Evolutionary conservation across 2,329 filamentous ascomycete species (phyloP), one percentile per base, ranked within the genome.

Genomic region (Paecilomyces sp.): DNA sequence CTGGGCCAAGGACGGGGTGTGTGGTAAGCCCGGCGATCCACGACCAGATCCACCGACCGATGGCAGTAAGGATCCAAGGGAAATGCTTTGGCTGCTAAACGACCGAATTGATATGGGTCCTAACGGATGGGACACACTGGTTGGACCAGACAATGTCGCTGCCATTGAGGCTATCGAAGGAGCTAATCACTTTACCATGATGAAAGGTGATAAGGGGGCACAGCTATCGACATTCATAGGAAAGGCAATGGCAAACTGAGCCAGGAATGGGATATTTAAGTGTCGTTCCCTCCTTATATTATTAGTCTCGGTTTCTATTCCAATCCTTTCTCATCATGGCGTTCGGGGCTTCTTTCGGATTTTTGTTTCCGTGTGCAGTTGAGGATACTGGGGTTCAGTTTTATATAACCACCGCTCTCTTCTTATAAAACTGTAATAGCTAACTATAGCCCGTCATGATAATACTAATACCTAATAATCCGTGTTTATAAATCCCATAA

Each of bases 1-100:
- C 60, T 81, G 78, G 77, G 80, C 80, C 1, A 75, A 74, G 56
- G 77, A 81, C 54, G 79, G 79, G 51, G 77, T 81, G 1, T 81
- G 77, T 60, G 71, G 71, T 57, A 74, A 76, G 61, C 72, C 75
- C 1, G 71, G 67, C 30, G 76, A 76, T 63, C 74, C 75, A 25
- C 67, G 71, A 51, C 76, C 76, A 18, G 74, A 71, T 25, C 74
- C 74, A 25, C 69, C 73, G 3, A 69, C 72, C 12, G 73, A 77
- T 55, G 72, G 70, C 11, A 70, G 66, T 50, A 68, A 74, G 15
- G 79, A 81, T 58, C 76, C 78, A 1, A 72, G 76, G 54, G 78
- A 77, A 61, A 80, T 82, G 79, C 72, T 75, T 55, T 82, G 78
- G 75, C 64, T 82, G 57, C 67, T 80, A 54, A 77, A 80, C 60